phyloP scores from a whole-genome alignment of 78 protist genomes.

The Dictyostelium discoideum region DNA sequence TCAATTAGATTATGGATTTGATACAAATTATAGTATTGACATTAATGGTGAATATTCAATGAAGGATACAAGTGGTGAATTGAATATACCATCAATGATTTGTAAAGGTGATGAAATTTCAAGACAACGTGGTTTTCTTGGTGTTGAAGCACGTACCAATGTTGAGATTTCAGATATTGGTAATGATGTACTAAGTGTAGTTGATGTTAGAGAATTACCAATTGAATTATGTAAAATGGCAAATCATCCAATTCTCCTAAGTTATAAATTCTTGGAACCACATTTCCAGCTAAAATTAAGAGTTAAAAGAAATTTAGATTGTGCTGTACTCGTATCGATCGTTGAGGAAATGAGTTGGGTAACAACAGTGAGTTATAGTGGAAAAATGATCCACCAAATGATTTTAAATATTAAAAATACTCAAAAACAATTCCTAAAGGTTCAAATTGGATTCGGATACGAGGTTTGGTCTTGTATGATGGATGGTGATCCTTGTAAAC shows the following conservation, averaged over 20 bases:
- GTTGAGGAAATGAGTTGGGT: conserved; percentile 45
- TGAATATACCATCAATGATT: conserved; percentile 22
- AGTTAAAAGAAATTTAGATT: conserved; percentile 62
- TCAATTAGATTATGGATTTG: conserved; percentile 65
- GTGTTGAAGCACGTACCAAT: conserved; percentile 67
- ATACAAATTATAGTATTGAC: conserved; percentile 3
- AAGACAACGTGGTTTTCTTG: conserved; percentile 66
- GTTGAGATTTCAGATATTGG: conserved; percentile 56
- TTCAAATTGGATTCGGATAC: conserved; percentile 35
- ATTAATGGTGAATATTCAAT: conserved; percentile 39
- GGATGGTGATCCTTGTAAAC: conserved; percentile 57
- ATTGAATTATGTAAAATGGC: background rate
- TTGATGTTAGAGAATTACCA: conserved; percentile 39
- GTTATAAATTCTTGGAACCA: conserved; percentile 63
- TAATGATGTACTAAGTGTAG: background rate
- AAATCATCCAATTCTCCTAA: conserved; percentile 19
- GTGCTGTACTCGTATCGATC: conserved; percentile 42
- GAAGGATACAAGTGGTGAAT: conserved; percentile 51
- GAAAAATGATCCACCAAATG: conserved; percentile 42
- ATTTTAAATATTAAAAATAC: conserved; percentile 45
- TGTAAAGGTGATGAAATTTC: conserved; percentile 69
- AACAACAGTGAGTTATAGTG: conserved; percentile 26
- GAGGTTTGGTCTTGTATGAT: conserved; percentile 52
- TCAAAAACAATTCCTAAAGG: conserved; percentile 41
- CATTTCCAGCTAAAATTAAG: background rate